Base-by-base conservation (phyloP, 176 grass and related monocot genomes). In the Oryza coarctata region DNA sequence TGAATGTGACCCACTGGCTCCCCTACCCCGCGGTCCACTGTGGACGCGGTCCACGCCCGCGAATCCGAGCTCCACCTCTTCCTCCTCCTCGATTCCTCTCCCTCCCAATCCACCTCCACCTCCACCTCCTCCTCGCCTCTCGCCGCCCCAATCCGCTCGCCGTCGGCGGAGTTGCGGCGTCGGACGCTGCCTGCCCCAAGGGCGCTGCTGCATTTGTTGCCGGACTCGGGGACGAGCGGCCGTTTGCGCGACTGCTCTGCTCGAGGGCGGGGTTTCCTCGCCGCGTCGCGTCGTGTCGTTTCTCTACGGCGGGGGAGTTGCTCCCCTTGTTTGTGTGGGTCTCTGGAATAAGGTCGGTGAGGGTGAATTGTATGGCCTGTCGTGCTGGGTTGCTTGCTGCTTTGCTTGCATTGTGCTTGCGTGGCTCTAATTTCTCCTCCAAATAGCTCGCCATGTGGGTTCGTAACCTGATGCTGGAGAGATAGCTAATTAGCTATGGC, bases 51-150 rank as follows among this genome's bases (percentile, higher is more conserved):
- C 34, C 78, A 89, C 73, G 75, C 12, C 31, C 5, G 0, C 22
- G 10, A 35, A 33, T 9, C 12, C 20, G 28, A 43, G 34, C 76
- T 47, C 86, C 74, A 78, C 71, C 72, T 63, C 85, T 18, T 44
- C 82, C 12, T 70, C 74, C 23, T 77, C 74, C 75, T 74, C 81
- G 79, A 81, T 71, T 60, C 78, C 34, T 75, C 43, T 45, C n/a
- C 32, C 73, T 20, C 26, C 78, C 0, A 43, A 70, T 70, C 79
- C 65, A 34, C 77, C 27, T 5, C 63, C 41, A 0, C 44, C 77
- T 0, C 7, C 49, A 0, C 28, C 34, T 0, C 77, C 62, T 9
- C 28, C 20, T 0, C 40, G 27, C 0, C 3, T 29, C 12, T 26
- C 50, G 7, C 17, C 29, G 9, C 31, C 29, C 49, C 30, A 58